These are phyloP conservation scores for Colletotrichum lini DNA, from an alignment of 2,329 filamentous ascomycete species.

Conservation along the genomic window DNA sequence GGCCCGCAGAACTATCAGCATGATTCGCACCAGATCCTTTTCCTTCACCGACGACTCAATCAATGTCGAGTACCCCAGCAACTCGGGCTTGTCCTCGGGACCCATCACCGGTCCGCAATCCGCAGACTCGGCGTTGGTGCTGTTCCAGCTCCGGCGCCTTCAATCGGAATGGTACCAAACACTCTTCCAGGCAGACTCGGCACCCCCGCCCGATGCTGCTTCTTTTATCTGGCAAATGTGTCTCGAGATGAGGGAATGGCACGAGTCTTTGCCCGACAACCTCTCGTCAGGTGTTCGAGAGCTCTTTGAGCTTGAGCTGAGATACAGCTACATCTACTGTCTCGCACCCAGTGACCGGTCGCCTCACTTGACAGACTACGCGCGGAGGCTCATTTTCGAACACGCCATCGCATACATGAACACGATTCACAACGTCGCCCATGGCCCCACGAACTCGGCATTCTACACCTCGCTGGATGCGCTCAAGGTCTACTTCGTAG, in stretches of 20 bases:
- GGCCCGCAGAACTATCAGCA: constrained; percentile 80
- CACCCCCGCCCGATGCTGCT: constrained; percentile 77
- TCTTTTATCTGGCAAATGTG: constrained; percentile 84
- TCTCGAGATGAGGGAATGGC: constrained; percentile 85
- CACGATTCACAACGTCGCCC: constrained; percentile 78
- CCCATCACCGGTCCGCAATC: constrained; percentile 62
- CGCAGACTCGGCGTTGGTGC: constrained; percentile 79
- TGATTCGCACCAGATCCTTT: constrained; percentile 89
- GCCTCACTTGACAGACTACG: constrained; percentile 81
- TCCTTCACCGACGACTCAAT: constrained; percentile 94
- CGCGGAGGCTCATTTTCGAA: constrained; percentile 87
- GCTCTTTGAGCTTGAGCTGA: constrained; percentile 88
- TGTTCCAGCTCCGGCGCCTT: constrained; percentile 87
- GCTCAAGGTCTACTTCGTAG: constrained; percentile 84
- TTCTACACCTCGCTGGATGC: constrained; percentile 92
- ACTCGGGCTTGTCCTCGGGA: constrained; percentile 57
- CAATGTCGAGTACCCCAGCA: constrained; percentile 82
- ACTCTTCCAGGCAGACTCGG: constrained; percentile 83
- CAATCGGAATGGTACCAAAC: constrained; percentile 93
- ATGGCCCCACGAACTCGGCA: constrained; percentile 70
- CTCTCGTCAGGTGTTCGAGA: constrained; percentile 77
- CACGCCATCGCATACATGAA: constrained; percentile 87
- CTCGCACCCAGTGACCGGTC: constrained; percentile 84
- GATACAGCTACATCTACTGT: constrained; percentile 93
- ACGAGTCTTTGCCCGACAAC: constrained; percentile 78